A percentile compares a stretch with the other conserved stretches of the same genome.
Conservation (phyloP, 441 rosid genomes). For the Pelargonium citronellum region DNA sequence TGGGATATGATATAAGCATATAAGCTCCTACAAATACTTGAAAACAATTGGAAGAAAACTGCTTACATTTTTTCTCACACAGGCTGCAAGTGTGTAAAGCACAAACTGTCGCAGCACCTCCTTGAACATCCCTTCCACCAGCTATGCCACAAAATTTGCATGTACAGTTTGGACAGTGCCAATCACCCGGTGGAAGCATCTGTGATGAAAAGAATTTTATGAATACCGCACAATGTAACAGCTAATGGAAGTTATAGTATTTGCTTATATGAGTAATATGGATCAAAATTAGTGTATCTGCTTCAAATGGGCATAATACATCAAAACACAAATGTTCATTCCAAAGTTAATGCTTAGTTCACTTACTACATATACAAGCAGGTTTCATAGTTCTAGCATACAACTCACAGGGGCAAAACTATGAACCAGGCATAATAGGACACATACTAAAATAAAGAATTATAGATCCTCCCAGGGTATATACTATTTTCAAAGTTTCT, state of each 20-base stretch:
- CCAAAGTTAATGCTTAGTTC: no score
- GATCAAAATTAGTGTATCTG: not conserved
- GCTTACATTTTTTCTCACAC: conserved; percentile 77
- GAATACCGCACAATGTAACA: not conserved
- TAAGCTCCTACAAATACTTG: conserved; percentile 15
- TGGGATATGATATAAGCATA: not conserved
- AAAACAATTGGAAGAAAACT: conserved; percentile 23
- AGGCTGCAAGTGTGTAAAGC: conserved; percentile 53
- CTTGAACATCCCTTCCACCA: conserved; percentile 31
- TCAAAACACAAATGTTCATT: no score
- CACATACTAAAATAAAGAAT: no score
- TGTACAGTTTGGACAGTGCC: conserved; percentile 93
- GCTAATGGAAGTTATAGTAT: not conserved
- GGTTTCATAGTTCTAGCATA: no score
- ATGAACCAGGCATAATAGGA: no score
- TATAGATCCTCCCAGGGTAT: no score
- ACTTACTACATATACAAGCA: no score
- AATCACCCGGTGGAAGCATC: conserved; percentile 83
- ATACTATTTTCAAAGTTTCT: no score
- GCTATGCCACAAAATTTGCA: conserved; percentile 79
- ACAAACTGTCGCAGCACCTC: conserved; percentile 24
- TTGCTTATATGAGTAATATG: not conserved
- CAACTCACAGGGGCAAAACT: no score
- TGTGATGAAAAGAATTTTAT: conserved; percentile 34
- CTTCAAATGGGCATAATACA: no score